Evolutionary conservation across 73 alveolate genomes (phyloP).

Genomic region (Symbiodinium natans): DNA sequence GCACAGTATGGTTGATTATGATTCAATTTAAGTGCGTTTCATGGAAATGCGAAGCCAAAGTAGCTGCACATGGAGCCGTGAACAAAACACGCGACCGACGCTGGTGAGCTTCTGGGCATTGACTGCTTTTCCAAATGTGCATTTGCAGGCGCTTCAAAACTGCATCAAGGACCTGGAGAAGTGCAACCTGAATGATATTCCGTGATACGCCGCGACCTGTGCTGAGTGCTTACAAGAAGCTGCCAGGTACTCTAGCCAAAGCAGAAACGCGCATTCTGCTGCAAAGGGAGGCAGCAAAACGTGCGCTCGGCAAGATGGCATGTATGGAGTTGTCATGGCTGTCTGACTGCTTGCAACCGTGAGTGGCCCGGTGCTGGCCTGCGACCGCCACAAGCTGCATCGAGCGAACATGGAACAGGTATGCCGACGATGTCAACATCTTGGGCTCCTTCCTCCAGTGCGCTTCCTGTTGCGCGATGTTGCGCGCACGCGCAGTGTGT

Average conservation of each 20-base stretch:
- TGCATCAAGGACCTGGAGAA: constrained; percentile 7
- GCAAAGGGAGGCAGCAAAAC: neutral
- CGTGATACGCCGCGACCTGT: neutral
- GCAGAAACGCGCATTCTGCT: neutral
- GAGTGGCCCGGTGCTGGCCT: no score
- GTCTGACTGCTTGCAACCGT: no score
- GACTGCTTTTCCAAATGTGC: no score
- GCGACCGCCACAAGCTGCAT: neutral
- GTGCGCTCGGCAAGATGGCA: neutral
- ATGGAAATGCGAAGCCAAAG: no score
- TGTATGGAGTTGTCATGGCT: no score
- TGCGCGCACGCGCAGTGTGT: no score
- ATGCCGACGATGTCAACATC: constrained; percentile 32
- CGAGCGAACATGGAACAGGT: neutral
- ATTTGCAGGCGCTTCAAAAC: neutral
- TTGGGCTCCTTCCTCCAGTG: constrained; percentile 54
- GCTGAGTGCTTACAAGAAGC: neutral
- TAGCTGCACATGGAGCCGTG: no score
- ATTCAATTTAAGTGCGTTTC: no score
- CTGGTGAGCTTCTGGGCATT: no score
- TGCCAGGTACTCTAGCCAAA: constrained; percentile 6
- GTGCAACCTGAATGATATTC: neutral
- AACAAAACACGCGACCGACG: no score
- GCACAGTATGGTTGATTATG: no score
- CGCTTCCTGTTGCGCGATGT: no score